phyloP scores from a whole-genome alignment of 1,284 basidiomycete genomes.

The Meripilus lineatus region DNA sequence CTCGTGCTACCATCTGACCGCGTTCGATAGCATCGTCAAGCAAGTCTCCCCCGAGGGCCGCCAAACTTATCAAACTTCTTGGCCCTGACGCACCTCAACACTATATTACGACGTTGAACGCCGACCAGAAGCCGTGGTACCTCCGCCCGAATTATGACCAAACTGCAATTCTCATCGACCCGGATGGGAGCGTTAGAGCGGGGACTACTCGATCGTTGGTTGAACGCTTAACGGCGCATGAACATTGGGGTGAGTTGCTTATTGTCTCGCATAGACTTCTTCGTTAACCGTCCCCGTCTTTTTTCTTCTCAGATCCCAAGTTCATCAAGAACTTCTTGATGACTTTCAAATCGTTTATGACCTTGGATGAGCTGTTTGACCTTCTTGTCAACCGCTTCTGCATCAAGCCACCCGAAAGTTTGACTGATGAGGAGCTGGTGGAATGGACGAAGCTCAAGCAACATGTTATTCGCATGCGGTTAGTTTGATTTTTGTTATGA shows the following conservation, averaged over 20 bases:
- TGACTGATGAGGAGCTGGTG: constrained; percentile 62
- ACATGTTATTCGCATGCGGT: constrained; percentile 86
- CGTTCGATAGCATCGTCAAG: constrained; percentile 14
- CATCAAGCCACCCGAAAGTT: constrained; percentile 69
- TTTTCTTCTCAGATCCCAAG: constrained; percentile 47
- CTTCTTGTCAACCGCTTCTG: constrained; percentile 84
- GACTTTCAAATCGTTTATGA: constrained; percentile 96
- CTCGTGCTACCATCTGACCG: not conserved
- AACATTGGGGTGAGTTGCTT: constrained; percentile 59
- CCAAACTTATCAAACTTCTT: constrained; percentile 71
- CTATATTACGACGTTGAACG: constrained; percentile 44
- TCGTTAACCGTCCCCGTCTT: not conserved
- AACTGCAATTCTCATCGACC: constrained; percentile 80
- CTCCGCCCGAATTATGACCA: constrained; percentile 77
- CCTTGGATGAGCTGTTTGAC: constrained; percentile 80
- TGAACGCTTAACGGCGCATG: constrained; percentile 88
- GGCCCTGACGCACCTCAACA: constrained; percentile 63
- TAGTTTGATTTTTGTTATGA: constrained; percentile 19
- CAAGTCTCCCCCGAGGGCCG: constrained; percentile 33
- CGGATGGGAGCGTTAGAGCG: constrained; percentile 80
- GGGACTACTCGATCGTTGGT: constrained; percentile 86
- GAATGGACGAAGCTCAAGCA: constrained; percentile 91
- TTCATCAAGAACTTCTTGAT: constrained; percentile 94
- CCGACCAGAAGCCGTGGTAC: constrained; percentile 77
- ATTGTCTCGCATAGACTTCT: constrained; percentile 1